Conservation (phyloP, 2,329 filamentous ascomycete genomes). For the Celoporthe dispersa region DNA sequence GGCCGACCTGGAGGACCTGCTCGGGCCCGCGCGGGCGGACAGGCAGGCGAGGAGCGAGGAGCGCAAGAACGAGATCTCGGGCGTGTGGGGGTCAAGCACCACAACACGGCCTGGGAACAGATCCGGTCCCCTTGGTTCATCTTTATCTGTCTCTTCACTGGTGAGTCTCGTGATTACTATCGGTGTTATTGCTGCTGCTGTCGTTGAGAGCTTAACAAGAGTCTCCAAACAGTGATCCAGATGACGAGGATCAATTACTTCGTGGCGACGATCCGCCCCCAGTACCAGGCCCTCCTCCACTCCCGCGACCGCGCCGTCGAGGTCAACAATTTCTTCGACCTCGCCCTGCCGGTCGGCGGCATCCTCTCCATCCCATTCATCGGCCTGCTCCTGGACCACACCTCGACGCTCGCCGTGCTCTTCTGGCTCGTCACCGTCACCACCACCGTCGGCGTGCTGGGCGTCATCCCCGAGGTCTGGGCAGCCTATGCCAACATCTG, state of each 20-base stretch:
- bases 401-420: slow-evolving; percentile 73
- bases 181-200: too few relatives aligned
- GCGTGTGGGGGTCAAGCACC: slow-evolving; percentile 86
- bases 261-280: slow-evolving; percentile 81
- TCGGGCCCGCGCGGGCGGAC: slow-evolving; percentile 66
- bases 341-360: slow-evolving; percentile 77
- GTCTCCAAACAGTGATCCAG: slow-evolving; percentile 55
- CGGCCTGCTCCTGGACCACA: slow-evolving; percentile 76
- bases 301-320: slow-evolving; percentile 63
- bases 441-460: slow-evolving; percentile 76
- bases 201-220: too few relatives aligned
- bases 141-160: slow-evolving; percentile 79
- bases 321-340: slow-evolving; percentile 85
- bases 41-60: slow-evolving; percentile 71
- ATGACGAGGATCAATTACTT: slow-evolving; percentile 92
- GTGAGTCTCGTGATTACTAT: slow-evolving; percentile 40
- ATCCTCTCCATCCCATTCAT: slow-evolving; percentile 87
- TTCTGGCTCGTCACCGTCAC: slow-evolving; percentile 70
- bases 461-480: slow-evolving; percentile 70
- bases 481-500: slow-evolving; percentile 76
- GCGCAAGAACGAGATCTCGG: slow-evolving; percentile 69
- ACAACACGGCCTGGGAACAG: slow-evolving; percentile 70
- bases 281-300: slow-evolving; percentile 77
- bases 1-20: slow-evolving; percentile 72
- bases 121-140: slow-evolving; percentile 83